Evolutionary conservation across 179 eudicot genomes (phyloP).

Genomic region (Silene noctiflora): DNA sequence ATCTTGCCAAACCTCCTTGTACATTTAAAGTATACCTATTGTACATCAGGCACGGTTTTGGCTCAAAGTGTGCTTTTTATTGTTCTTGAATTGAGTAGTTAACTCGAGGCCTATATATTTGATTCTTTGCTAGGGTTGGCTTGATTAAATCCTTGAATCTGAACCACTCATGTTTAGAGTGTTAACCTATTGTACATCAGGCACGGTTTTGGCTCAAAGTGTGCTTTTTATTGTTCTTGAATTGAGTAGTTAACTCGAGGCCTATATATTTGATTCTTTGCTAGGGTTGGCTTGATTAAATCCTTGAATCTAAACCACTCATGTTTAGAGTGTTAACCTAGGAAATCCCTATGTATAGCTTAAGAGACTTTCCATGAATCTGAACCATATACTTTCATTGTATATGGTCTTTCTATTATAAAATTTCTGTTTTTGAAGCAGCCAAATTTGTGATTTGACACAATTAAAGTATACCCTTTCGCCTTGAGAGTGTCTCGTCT

Average conservation of each 20-base stretch:
- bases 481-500: slow-evolving; percentile 8
- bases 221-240: background rate
- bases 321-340: background rate
- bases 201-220: slow-evolving; percentile 4
- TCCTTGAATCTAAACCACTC: background rate
- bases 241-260: background rate
- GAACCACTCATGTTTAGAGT: slow-evolving; percentile 3
- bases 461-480: background rate
- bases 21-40: slow-evolving; percentile 16
- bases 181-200: slow-evolving; percentile 5
- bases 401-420: background rate
- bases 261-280: background rate
- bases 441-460: background rate
- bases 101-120: background rate
- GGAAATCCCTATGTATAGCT: background rate
- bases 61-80: background rate
- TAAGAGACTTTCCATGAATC: too few relatives aligned
- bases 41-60: slow-evolving; percentile 9
- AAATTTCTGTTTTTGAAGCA: slow-evolving; percentile 8
- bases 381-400: too few relatives aligned
- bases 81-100: background rate
- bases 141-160: background rate
- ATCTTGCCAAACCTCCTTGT: slow-evolving; percentile 7
- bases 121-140: slow-evolving; percentile 3
- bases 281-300: background rate